A percentile compares a stretch with the other conserved stretches of the same genome.
phyloP scores from a whole-genome alignment of 129 eudicot species.

The Oenanthe sinensis region DNA sequence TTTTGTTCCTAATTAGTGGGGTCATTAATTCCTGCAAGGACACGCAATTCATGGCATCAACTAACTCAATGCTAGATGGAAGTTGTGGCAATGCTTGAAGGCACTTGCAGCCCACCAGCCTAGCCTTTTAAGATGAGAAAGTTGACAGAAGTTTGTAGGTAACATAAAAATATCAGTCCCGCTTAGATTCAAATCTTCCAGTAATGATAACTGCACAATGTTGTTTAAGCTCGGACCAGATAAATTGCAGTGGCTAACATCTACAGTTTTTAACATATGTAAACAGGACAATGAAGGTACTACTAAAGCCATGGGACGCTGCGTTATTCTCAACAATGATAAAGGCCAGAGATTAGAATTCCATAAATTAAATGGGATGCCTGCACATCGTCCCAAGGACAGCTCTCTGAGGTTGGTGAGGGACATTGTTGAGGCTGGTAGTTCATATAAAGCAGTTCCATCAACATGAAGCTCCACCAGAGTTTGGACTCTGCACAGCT shows the following conservation, averaged over 20 bases:
- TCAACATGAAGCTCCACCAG: conserved; percentile 10
- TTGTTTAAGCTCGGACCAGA: conserved; percentile 10
- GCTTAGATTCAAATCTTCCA: conserved; percentile 30
- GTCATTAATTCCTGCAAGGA: not conserved
- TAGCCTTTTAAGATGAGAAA: conserved; percentile 26
- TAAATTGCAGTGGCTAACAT: conserved; percentile 24
- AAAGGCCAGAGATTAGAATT: conserved; percentile 12
- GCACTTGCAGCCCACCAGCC: conserved; percentile 35
- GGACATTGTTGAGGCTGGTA: conserved; percentile 4
- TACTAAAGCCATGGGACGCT: conserved; percentile 9
- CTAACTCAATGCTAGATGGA: conserved; percentile 23
- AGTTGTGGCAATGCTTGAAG: conserved; percentile 33
- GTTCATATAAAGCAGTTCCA: conserved; percentile 5
- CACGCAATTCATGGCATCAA: not conserved
- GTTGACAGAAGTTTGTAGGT: conserved; percentile 20
- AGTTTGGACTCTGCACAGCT: not conserved
- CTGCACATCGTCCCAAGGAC: conserved; percentile 10
- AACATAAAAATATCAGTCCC: conserved; percentile 27
- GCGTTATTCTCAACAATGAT: not conserved
- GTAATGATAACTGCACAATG: conserved; percentile 18
- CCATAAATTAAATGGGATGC: conserved; percentile 10
- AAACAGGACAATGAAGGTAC: conserved; percentile 26
- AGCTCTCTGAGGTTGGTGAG: conserved; percentile 5
- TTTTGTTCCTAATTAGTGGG: not conserved
- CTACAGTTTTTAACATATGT: conserved; percentile 17